A percentile compares a stretch with the other conserved stretches of the same genome.
These are phyloP conservation scores for Annona squamosa DNA, from an alignment of 164 flowering plant genomes.

Conservation along the genomic window DNA sequence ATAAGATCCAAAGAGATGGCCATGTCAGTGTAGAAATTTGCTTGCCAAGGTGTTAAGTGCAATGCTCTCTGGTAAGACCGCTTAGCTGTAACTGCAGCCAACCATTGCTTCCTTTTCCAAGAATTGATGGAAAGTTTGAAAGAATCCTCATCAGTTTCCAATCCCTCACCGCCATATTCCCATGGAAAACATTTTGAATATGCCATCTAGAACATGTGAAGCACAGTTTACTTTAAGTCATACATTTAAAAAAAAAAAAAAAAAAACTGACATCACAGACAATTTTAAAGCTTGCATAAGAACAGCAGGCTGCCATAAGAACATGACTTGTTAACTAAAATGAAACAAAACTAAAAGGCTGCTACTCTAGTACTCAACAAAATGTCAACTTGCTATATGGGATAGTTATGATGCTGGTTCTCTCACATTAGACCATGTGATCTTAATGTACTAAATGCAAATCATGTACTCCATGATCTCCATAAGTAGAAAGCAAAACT, in stretches of 20 bases:
- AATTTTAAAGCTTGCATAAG: not conserved
- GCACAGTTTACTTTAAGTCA: not conserved
- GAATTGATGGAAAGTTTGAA: conserved; percentile 44
- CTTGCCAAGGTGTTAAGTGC: conserved; percentile 90
- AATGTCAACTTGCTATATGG: not conserved
- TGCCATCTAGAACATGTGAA: conserved; percentile 36
- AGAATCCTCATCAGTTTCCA: conserved; percentile 30
- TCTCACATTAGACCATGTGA: not conserved
- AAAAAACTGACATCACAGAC: not conserved
- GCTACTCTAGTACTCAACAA: not conserved
- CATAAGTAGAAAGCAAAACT: not conserved
- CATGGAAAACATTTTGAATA: conserved; percentile 84
- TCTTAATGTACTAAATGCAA: not conserved
- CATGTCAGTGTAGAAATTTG: conserved; percentile 70
- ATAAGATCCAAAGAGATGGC: conserved; percentile 60
- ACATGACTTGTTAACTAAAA: not conserved
- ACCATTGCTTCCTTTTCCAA: conserved; percentile 52
- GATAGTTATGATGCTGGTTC: not conserved
- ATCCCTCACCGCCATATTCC: conserved; percentile 30
- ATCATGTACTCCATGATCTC: not conserved
- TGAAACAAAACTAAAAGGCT: no score
- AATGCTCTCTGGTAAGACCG: conserved; percentile 79
- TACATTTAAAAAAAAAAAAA: no score
- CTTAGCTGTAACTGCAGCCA: conserved; percentile 53
- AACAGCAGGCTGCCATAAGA: not conserved